Evolutionary conservation across 768 basidiomycete species (phyloP).

Genomic region (Bullera alba): DNA sequence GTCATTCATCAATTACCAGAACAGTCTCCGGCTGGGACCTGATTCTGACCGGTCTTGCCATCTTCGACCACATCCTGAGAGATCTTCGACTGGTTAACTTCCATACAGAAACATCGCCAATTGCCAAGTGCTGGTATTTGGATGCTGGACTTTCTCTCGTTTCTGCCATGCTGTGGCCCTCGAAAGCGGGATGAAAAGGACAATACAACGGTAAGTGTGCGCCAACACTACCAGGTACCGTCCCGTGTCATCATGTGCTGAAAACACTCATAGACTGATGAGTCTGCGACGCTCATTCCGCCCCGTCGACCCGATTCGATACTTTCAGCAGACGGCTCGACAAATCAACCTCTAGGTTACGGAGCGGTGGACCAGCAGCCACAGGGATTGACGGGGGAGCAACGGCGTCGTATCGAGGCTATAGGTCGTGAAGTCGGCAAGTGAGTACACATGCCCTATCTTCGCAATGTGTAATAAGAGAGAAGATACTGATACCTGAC

Average conservation of each 20-base stretch:
- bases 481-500: background rate
- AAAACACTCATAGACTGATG: slow-evolving; percentile 1
- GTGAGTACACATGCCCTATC: slow-evolving; percentile 7
- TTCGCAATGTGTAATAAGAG: background rate
- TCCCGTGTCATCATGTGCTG: background rate
- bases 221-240: background rate
- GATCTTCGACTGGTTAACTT: no score
- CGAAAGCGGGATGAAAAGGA: slow-evolving; percentile 14
- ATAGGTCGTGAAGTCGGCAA: slow-evolving; percentile 17
- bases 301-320: slow-evolving; percentile 15
- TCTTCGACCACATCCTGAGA: no score
- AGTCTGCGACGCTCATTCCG: slow-evolving; percentile 7
- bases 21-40: no score
- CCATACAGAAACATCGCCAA: no score
- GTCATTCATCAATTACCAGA: no score
- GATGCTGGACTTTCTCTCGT: slow-evolving; percentile 9
- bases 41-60: no score
- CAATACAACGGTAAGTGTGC: slow-evolving; percentile 4
- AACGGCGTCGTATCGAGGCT: slow-evolving; percentile 16
- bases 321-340: slow-evolving; percentile 10
- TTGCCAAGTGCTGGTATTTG: no score
- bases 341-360: slow-evolving; percentile 5
- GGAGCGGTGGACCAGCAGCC: slow-evolving; percentile 5
- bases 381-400: slow-evolving; percentile 19
- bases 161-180: slow-evolving; percentile 20